A percentile compares a stretch with the other conserved stretches of the same genome.
These are phyloP conservation scores for Skeletonema tropicum DNA, from an alignment of 108 stramenopile genomes.

Conservation along the genomic window DNA sequence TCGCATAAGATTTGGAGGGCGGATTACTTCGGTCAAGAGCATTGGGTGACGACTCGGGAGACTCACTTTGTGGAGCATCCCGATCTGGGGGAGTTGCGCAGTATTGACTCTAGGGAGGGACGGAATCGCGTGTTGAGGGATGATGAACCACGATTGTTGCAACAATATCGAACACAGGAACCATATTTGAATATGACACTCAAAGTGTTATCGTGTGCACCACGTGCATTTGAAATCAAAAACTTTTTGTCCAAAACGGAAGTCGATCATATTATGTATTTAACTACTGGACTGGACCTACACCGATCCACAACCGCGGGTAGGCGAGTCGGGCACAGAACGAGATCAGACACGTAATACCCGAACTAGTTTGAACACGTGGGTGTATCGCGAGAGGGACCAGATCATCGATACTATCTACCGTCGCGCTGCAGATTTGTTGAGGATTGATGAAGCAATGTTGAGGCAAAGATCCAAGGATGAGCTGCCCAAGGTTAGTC, in stretches of 20 bases:
- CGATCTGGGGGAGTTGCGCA: slow-evolving; percentile 43
- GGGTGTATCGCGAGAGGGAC: slow-evolving; percentile 75
- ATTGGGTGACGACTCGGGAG: slow-evolving; percentile 79
- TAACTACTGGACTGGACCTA: slow-evolving; percentile 61
- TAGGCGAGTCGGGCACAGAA: background rate
- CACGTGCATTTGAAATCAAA: slow-evolving; percentile 86
- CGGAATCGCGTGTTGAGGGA: slow-evolving; percentile 48
- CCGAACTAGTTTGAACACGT: slow-evolving; percentile 80
- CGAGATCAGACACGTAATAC: slow-evolving; percentile 56
- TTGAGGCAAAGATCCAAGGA: slow-evolving; percentile 52
- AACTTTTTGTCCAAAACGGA: slow-evolving; percentile 85
- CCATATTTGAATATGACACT: slow-evolving; percentile 76
- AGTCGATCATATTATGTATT: slow-evolving; percentile 83
- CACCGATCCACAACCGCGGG: slow-evolving; percentile 61
- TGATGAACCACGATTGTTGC: slow-evolving; percentile 51
- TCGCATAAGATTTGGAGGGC: slow-evolving; percentile 77
- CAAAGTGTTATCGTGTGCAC: slow-evolving; percentile 70
- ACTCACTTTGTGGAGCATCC: slow-evolving; percentile 72
- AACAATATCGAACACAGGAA: slow-evolving; percentile 66
- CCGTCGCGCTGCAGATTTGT: slow-evolving; percentile 83
- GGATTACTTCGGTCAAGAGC: slow-evolving; percentile 83
- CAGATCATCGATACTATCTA: slow-evolving; percentile 86
- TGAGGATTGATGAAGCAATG: slow-evolving; percentile 83
- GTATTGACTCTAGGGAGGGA: slow-evolving; percentile 20
- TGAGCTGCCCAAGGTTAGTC: slow-evolving; percentile 59